Percentiles rank a stretch among this genome's conserved stretches.
phyloP scores from a whole-genome alignment of 2,329 filamentous ascomycete species.

The Colletotrichum tanaceti region DNA sequence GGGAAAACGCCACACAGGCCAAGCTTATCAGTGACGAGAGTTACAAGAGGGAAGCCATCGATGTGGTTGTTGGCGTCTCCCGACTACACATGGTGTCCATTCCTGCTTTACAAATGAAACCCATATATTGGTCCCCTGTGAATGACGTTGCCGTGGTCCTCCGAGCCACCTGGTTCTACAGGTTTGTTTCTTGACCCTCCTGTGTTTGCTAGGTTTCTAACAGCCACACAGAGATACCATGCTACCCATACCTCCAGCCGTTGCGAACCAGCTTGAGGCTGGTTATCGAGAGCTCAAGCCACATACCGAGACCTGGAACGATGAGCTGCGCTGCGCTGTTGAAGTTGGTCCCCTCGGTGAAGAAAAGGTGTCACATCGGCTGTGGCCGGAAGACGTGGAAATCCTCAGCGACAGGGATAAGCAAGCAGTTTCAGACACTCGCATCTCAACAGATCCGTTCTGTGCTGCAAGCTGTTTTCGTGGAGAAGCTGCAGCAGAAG shows the following conservation, averaged over 20 bases:
- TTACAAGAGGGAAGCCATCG: slow-evolving; percentile 50
- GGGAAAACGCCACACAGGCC: neutral
- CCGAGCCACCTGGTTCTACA: slow-evolving; percentile 96
- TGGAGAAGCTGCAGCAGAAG: slow-evolving; percentile 69
- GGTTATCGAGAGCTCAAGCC: slow-evolving; percentile 88
- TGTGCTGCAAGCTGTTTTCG: slow-evolving; percentile 70
- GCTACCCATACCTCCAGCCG: slow-evolving; percentile 84
- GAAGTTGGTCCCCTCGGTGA: slow-evolving; percentile 91
- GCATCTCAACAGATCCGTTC: slow-evolving; percentile 65
- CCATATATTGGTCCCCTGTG: slow-evolving; percentile 96
- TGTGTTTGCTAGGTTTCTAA: slow-evolving; percentile 8
- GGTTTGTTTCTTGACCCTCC: slow-evolving; percentile 53
- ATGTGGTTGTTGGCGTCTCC: slow-evolving; percentile 89
- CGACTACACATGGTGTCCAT: slow-evolving; percentile 88
- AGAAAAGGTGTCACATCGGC: slow-evolving; percentile 84
- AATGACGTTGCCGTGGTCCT: slow-evolving; percentile 87
- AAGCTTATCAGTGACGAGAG: slow-evolving; percentile 22
- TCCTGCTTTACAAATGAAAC: slow-evolving; percentile 87
- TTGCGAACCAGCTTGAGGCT: slow-evolving; percentile 93
- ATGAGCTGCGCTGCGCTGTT: slow-evolving; percentile 89
- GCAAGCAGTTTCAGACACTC: slow-evolving; percentile 47
- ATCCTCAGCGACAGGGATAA: slow-evolving; percentile 42
- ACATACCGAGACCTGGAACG: slow-evolving; percentile 92
- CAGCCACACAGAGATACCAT: slow-evolving; percentile 75
- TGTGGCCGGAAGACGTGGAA: slow-evolving; percentile 76